Conservation (phyloP, 1,284 basidiomycete genomes). For the Jaminaea rosea region DNA sequence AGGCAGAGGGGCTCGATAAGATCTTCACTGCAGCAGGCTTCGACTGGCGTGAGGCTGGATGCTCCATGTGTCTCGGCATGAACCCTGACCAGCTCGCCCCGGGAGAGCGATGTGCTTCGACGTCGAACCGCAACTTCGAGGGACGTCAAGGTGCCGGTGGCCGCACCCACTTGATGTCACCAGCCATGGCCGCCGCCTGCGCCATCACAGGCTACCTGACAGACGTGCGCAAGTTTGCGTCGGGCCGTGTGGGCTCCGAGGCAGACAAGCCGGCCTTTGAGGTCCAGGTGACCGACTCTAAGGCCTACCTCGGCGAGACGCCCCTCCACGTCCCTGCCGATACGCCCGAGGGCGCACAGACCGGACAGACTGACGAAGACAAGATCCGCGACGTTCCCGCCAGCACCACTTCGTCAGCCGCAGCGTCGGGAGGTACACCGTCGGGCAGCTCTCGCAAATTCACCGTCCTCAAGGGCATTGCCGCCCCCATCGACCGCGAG, state of each 20-base stretch:
- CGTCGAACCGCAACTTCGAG: constrained; percentile 47
- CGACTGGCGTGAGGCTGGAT: constrained; percentile 46
- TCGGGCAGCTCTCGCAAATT: constrained; percentile 38
- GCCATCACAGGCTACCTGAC: constrained; percentile 44
- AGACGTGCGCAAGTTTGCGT: constrained; percentile 40
- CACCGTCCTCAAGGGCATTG: constrained; percentile 38
- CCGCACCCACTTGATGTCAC: constrained; percentile 43
- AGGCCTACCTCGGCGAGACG: constrained; percentile 29
- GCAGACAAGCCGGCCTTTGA: constrained; percentile 28
- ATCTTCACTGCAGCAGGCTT: constrained; percentile 45
- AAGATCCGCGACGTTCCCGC: constrained; percentile 23
- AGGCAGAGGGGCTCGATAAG: constrained; percentile 46
- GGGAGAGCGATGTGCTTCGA: constrained; percentile 45
- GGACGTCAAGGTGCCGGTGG: constrained; percentile 44
- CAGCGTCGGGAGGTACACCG: constrained; percentile 18
- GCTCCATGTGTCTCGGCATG: constrained; percentile 47
- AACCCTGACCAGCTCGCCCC: constrained; percentile 45
- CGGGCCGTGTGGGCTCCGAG: constrained; percentile 20
- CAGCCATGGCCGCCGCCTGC: constrained; percentile 44
- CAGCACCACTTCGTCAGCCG: not conserved
- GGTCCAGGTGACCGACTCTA: constrained; percentile 32
- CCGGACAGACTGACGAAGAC: constrained; percentile 26
- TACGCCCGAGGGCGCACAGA: constrained; percentile 8
- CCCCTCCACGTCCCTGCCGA: constrained; percentile 14
- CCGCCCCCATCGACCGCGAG: constrained; percentile 38